Base-by-base conservation (phyloP, 192 early-diverging fungal genomes). In the Coemansia sp. region DNA sequence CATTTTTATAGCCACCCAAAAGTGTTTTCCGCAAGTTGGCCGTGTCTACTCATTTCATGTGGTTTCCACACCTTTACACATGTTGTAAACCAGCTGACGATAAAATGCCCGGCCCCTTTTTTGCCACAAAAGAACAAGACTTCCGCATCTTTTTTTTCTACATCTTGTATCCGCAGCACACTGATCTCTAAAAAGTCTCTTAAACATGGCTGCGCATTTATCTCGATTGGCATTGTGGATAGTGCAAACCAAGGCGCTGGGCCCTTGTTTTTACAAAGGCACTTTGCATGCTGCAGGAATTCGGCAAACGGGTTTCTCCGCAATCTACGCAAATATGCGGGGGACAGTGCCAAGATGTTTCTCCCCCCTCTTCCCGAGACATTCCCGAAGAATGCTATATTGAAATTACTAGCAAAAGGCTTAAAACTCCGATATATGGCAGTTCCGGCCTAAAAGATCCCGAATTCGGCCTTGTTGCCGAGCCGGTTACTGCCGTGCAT, bases 401-500 rank as follows among this genome's bases (percentile, higher is more conserved):
- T 21, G 3, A 17, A 31, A 49, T 9, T 32, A 12, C 11, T 23
- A 49, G 12, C 16, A 32, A 4, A 14, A 31, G 5, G 47, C 20
- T 23, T 23, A 49, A 8, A n/a, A 15, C n/a, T 17, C 14, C 31
- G 3, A 49, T 32, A 17, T 5, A 3, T 34, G 47, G 16, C 47
- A n/a, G 11, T 49, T 14, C 14, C 18, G 20, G 45, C 20, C 2
- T 21, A 31, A 5, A 15, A 12, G 12, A 16, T 2, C 28, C 46
- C 26, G 5, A 14, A 11, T 3, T 17, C 16, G 3, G 40, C 14
- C 30, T 30, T n/a, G 40, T 40, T 34, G 23, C 6, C 11, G 41
- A 16, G 20, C 10, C 38, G 15, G 38, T 53, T 11, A 37, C 36
- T 43, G 32, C 8, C 6, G 56, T 58, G 28, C 64, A 66, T 15